Conservation (phyloP, 306 rosid genomes). For the Acacia acuminata region DNA sequence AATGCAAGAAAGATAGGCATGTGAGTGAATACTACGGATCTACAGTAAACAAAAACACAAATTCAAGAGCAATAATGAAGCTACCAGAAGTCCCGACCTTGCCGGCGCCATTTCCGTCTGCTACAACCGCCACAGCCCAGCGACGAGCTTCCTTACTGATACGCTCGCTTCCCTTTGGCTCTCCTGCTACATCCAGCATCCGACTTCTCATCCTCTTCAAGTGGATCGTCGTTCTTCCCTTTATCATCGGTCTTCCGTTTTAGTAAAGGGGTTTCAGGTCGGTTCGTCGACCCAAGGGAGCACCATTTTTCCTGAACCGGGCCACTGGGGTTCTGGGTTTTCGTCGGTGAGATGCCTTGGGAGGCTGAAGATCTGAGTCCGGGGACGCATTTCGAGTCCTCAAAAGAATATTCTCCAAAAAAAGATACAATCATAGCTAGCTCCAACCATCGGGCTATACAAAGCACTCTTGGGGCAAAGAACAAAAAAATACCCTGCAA, state of each 20-base stretch:
- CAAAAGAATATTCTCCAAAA: conserved; percentile 30
- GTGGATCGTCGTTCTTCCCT: conserved; percentile 30
- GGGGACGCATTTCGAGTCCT: conserved; percentile 37
- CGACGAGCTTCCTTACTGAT: conserved; percentile 90
- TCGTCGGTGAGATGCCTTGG: conserved; percentile 24
- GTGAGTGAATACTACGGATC: conserved; percentile 34
- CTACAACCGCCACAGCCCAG: conserved; percentile 84
- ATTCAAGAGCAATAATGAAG: background rate
- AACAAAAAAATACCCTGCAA: no score
- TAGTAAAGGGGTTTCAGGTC: conserved; percentile 78
- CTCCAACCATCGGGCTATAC: no score
- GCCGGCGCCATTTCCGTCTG: conserved; percentile 49
- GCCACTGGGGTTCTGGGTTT: conserved; percentile 45
- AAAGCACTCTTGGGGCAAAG: no score
- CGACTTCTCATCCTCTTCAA: conserved; percentile 40
- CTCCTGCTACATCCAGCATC: conserved; percentile 38
- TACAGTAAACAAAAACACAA: background rate
- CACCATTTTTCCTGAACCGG: conserved; percentile 40
- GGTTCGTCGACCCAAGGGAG: conserved; percentile 58
- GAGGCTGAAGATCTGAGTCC: conserved; percentile 71
- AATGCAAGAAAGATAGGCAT: conserved; percentile 26
- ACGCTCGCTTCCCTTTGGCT: conserved; percentile 40
- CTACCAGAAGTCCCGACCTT: conserved; percentile 26
- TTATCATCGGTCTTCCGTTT: conserved; percentile 58
- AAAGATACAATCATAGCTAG: no score